phyloP scores from a whole-genome alignment of 768 basidiomycete genomes.

The Tephrocybe sp. region DNA sequence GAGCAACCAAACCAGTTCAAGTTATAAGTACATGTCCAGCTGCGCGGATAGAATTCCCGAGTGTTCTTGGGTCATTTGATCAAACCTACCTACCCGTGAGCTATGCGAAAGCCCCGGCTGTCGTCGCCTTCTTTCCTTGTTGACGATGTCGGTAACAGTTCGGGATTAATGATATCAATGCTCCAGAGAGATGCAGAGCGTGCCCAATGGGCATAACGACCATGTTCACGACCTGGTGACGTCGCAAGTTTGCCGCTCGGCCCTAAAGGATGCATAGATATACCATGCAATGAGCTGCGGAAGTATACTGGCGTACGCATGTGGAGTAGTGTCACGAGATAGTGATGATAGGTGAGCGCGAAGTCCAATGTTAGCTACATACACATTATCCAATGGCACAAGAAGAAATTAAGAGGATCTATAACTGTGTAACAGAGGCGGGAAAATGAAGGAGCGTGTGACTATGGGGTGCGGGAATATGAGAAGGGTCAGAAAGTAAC shows the following conservation, averaged over 20 bases:
- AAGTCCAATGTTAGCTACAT: slow-evolving; percentile 13
- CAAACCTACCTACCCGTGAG: no score
- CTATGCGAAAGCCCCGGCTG: slow-evolving; percentile 19
- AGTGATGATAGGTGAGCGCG: slow-evolving; percentile 1
- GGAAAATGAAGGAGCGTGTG: slow-evolving; percentile 12
- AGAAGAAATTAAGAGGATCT: slow-evolving; percentile 26
- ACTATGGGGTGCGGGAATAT: slow-evolving; percentile 2
- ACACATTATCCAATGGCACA: slow-evolving; percentile 37
- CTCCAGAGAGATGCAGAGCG: slow-evolving; percentile 9
- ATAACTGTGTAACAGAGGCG: slow-evolving; percentile 15
- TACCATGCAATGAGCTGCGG: background rate
- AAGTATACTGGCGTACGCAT: background rate
- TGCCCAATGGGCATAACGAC: slow-evolving; percentile 7
- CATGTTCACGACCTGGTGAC: slow-evolving; percentile 16
- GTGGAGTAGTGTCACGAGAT: background rate
- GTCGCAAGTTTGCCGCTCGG: background rate
- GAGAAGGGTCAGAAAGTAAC: slow-evolving; percentile 1
- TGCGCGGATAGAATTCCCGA: slow-evolving; percentile 28
- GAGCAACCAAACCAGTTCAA: background rate
- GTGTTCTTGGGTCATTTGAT: slow-evolving; percentile 31
- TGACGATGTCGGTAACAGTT: background rate
- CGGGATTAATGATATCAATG: background rate
- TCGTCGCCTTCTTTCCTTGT: no score
- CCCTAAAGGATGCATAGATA: background rate
- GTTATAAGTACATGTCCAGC: slow-evolving; percentile 31